Evolutionary conservation across 192 early-diverging fungal genomes (phyloP).

Genomic region (Backusella sp.): DNA sequence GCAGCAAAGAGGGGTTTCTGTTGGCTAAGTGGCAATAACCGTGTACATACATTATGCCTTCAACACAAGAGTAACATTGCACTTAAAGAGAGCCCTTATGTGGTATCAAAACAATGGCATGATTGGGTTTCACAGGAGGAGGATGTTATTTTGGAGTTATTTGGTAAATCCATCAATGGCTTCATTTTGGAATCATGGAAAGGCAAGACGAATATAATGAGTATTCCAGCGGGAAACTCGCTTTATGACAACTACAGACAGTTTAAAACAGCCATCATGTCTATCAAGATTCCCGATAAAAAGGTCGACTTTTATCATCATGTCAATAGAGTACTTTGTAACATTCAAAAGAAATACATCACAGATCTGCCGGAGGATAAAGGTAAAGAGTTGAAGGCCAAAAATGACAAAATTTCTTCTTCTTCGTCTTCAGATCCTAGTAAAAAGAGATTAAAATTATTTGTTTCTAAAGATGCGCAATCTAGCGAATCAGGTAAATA

Average conservation of each 20-base stretch:
- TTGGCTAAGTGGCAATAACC: background rate
- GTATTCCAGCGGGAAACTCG: background rate
- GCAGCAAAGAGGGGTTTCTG: background rate
- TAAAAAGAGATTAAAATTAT: background rate
- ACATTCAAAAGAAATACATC: background rate
- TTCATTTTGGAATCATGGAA: slow-evolving; percentile 1
- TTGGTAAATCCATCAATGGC: background rate
- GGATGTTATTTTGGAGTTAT: background rate
- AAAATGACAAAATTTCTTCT: background rate
- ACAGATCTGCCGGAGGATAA: background rate
- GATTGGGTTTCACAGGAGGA: background rate
- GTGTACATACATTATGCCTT: background rate
- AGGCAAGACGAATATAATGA: background rate
- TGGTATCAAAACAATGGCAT: background rate
- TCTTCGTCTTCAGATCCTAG: background rate
- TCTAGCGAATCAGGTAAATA: background rate
- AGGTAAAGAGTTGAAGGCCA: background rate
- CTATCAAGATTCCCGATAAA: background rate
- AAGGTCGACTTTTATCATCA: background rate
- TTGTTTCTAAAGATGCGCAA: background rate
- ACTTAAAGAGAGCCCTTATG: background rate
- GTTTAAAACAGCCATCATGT: background rate
- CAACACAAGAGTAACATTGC: background rate
- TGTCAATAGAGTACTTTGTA: background rate
- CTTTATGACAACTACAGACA: background rate